Conservation (phyloP, 768 basidiomycete species). For the Mrakia frigida region DNA sequence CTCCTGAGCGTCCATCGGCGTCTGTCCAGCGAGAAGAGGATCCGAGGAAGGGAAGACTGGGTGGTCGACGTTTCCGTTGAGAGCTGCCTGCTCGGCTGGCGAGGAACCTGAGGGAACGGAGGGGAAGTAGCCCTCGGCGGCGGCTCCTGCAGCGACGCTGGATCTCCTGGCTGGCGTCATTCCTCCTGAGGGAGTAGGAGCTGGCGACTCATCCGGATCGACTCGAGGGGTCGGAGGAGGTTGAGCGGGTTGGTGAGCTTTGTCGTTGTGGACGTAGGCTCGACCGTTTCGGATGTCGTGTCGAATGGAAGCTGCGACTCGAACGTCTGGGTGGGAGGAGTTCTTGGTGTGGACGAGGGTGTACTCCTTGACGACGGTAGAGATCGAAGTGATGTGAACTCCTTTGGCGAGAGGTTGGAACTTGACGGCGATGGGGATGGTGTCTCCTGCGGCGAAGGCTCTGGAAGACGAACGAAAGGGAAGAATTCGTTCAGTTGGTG, state of each 20-base stretch:
- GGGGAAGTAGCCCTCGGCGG: slow-evolving; percentile 27
- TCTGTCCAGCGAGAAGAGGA: not conserved
- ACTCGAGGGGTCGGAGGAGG: slow-evolving; percentile 20
- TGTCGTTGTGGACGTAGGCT: slow-evolving; percentile 44
- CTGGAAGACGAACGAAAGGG: not conserved
- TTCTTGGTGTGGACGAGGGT: slow-evolving; percentile 59
- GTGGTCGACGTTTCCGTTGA: slow-evolving; percentile 1
- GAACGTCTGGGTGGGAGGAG: slow-evolving; percentile 58
- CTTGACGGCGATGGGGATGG: slow-evolving; percentile 72
- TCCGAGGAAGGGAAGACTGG: not conserved
- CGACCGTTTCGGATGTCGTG: slow-evolving; percentile 65
- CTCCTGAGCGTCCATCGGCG: slow-evolving; percentile 32
- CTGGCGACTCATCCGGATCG: slow-evolving; percentile 12
- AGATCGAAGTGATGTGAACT: slow-evolving; percentile 61
- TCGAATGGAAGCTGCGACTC: slow-evolving; percentile 57
- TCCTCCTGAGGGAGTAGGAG: not conserved
- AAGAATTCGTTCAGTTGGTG: not conserved
- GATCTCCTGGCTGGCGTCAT: slow-evolving; percentile 3
- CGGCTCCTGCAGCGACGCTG: not conserved
- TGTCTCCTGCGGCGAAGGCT: slow-evolving; percentile 88
- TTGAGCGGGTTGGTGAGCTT: not conserved
- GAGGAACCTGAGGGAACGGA: not conserved
- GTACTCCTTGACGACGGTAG: slow-evolving; percentile 66
- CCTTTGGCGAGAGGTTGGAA: slow-evolving; percentile 84
- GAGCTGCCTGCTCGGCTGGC: slow-evolving; percentile 9